Conservation (phyloP, 1,139 yeast species). For the Arxiozyma bovina region DNA sequence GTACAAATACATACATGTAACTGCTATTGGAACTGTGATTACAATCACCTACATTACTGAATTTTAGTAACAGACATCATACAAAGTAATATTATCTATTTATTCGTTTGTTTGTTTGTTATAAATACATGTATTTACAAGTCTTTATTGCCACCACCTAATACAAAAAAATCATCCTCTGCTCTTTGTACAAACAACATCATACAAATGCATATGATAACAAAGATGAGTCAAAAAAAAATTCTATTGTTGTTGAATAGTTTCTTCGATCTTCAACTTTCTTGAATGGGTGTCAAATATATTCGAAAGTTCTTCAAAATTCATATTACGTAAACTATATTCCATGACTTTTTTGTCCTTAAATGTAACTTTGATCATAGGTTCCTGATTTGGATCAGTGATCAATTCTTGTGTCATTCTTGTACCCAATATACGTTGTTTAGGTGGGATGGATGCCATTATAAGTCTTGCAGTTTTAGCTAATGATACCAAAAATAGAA, state of each 20-base stretch:
- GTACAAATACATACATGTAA: not conserved
- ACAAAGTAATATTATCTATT: too few species aligned
- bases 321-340: constrained; percentile 53
- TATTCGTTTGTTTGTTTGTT: too few species aligned
- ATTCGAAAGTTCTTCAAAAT: constrained; percentile 47
- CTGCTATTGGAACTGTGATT: too few species aligned
- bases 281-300: constrained; percentile 64
- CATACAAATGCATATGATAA: not conserved
- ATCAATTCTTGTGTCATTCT: constrained; percentile 48
- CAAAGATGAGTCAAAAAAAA: not conserved
- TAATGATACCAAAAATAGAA: not conserved
- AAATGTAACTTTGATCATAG: constrained; percentile 64
- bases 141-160: not conserved
- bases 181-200: not conserved
- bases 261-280: constrained; percentile 56
- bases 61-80: not conserved
- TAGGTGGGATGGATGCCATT: constrained; percentile 70
- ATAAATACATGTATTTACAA: not conserved
- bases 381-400: constrained; percentile 38
- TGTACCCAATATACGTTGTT: constrained; percentile 43
- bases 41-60: too few species aligned
- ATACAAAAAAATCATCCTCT: not conserved
- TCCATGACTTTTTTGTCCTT: constrained; percentile 70
- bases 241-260: constrained; percentile 34
- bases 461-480: constrained; percentile 78